Base-by-base conservation (phyloP, 2,329 filamentous ascomycete genomes). In the Didymella glomerata region DNA sequence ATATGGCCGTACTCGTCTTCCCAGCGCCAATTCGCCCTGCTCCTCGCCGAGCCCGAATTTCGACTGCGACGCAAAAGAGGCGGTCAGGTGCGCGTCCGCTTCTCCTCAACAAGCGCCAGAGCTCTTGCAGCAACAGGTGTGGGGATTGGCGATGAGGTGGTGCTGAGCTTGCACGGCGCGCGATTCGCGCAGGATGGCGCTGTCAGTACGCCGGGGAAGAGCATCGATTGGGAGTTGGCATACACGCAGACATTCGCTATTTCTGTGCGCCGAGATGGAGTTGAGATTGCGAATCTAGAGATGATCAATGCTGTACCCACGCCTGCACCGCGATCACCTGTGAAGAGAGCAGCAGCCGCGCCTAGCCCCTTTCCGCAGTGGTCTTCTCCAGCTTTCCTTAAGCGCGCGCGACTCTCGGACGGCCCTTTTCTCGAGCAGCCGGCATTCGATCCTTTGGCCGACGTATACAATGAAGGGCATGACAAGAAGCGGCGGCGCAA, bases 1-100 rank as follows among this genome's bases (percentile, higher is more conserved):
- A 88, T 92, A 57, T 98, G 94, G 93, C 94, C 94, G 0, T 97
- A 92, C 77, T 97, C 91, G 64, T 90, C 90, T 22, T 87, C 92
- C 25, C 90, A 85, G 28, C 86, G 85, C 52, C 88, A 88, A 38
- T 85, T 93, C 66, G 89, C 92, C 25, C 88, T 97, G 49, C 85
- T 96, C 20, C 85, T 98, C 32, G 91, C 91, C 45, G 93, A 97
- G 69, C 88, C 88, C 45, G 92, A 97, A 75, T 90, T 93, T 70
- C 89, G 91, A 47, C 83, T 94, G 49, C 90, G 94, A 55, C 86
- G 87, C 62, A 83, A 84, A 40, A 89, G 86, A 9, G 36, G 36
- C 65, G 94, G 94, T 13, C 92, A 97, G 77, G 87, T 97, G 22
- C 89, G 93, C 56, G 85, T 93, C 48, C 86, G 89, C 41, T 92